Evolutionary conservation across 78 protist genomes (phyloP), one percentile per base, ranked within the genome.

Genomic region (Chrysochromulina parva): DNA sequence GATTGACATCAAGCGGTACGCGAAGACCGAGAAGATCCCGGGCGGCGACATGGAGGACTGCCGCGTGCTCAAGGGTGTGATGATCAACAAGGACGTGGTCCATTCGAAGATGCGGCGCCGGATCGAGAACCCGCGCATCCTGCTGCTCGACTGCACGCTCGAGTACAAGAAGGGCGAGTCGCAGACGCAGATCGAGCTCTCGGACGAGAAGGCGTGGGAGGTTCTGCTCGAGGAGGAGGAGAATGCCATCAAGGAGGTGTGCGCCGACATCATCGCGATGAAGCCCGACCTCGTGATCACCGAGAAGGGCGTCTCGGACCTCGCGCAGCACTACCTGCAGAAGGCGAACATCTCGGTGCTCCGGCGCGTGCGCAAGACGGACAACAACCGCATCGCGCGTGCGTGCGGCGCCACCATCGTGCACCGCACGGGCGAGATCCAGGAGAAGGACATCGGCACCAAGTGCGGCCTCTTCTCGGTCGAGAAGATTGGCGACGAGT

Each of bases 261-360:
- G 98, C 92, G 71, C 86, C 50, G 94, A 96, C 76, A 98, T 99
- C 80, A 91, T 98, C 62, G 90, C 86, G 38, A 53, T 97, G 69
- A 98, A 98, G 95, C 99, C 99, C 19, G 99, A 98, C 93, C 76
- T 99, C 13, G 99, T 99, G 57, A 88, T 97, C 94, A 99, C 99
- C 67, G 99, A 99, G 93, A 99, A 99, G 97, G 99, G 99, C 65
- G 74, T 73, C 78, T 22, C 91, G 24, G 97, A 98, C 89, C 90
- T 96, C 16, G 99, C 99, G 38, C 98, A 96, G 92, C 99, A 98
- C 96, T 95, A 84, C 94, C 88, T 99, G 65, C 92, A 90, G 57
- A 94, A 97, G 96, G 85, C 59, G 26, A 5, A 16, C 38, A 76
- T 99, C 91, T 96, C 99, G 13, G 97, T 97, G 67, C 93, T 99